Evolutionary conservation across 768 basidiomycete genomes (phyloP).

Genomic region (Lyophyllum atratum): DNA sequence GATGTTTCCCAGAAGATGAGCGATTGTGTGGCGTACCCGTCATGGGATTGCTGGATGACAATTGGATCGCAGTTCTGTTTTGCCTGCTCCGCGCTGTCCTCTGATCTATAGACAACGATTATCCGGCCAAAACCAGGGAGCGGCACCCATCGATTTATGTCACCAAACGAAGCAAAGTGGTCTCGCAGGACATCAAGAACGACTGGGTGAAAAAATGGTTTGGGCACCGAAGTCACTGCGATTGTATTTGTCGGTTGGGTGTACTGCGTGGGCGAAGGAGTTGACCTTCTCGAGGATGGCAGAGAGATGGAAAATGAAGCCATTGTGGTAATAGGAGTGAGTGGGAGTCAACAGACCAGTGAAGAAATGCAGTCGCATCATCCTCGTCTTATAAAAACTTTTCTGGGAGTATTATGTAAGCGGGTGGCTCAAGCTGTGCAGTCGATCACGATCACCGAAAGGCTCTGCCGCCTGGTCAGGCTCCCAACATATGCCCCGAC

Average conservation of each 20-base stretch:
- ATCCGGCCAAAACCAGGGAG: conserved; percentile 80
- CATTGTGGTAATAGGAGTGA: conserved; percentile 1
- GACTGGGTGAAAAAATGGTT: conserved; percentile 72
- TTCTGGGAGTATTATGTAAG: conserved; percentile 12
- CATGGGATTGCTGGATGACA: conserved; percentile 50
- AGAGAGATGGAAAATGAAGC: conserved; percentile 14
- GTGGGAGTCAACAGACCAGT: conserved; percentile 1
- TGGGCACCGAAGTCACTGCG: conserved; percentile 77
- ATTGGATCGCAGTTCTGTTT: conserved; percentile 69
- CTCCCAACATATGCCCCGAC: neutral
- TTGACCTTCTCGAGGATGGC: conserved; percentile 17
- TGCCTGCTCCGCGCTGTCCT: conserved; percentile 66
- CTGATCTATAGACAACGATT: conserved; percentile 73
- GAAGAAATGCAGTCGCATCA: too few species aligned
- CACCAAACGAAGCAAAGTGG: conserved; percentile 79
- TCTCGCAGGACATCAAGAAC: conserved; percentile 64
- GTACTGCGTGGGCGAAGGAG: conserved; percentile 20
- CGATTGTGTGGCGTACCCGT: conserved; percentile 47
- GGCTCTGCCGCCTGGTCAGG: neutral
- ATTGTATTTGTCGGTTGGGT: conserved; percentile 73
- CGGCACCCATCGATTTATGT: conserved; percentile 90
- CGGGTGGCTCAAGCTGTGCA: conserved; percentile 12
- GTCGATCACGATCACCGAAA: neutral
- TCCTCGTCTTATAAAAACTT: conserved; percentile 14
- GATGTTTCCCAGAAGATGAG: neutral